Evolutionary conservation across 2,329 filamentous ascomycete species (phyloP).

Genomic region (Cercospora janseana): DNA sequence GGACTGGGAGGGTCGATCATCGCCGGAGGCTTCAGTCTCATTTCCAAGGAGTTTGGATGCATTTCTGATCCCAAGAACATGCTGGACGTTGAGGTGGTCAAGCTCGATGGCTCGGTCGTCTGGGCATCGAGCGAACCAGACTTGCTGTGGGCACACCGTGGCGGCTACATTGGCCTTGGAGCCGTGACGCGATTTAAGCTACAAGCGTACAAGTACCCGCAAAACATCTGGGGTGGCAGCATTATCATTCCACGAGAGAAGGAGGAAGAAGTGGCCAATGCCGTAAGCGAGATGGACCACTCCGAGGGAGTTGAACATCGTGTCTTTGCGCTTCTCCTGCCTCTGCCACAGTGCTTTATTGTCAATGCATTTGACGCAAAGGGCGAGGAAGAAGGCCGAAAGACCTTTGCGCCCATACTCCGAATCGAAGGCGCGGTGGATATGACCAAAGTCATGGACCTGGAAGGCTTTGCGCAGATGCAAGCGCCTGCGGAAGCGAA

Average conservation of each 20-base stretch:
- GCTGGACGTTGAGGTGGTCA: conserved; percentile 11
- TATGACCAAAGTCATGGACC: background rate
- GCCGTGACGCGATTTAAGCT: conserved; percentile 8
- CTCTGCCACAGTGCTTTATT: background rate
- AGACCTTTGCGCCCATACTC: conserved; percentile 5
- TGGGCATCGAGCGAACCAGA: conserved; percentile 8
- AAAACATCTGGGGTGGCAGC: conserved; percentile 7
- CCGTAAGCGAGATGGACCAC: background rate
- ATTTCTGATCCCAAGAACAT: conserved; percentile 12
- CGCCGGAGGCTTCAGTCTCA: conserved; percentile 9
- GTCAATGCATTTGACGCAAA: conserved; percentile 6
- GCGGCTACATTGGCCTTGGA: conserved; percentile 3
- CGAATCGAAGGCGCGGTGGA: conserved; percentile 1
- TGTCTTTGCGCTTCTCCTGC: conserved; percentile 5
- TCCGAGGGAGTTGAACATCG: background rate
- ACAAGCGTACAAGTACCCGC: conserved; percentile 5
- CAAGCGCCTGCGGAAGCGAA: conserved; percentile 1
- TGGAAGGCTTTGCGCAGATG: conserved; percentile 5
- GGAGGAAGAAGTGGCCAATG: background rate
- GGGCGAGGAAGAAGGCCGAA: conserved; percentile 4
- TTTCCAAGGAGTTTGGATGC: conserved; percentile 11
- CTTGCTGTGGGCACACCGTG: conserved; percentile 5
- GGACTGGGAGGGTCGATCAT: conserved; percentile 6
- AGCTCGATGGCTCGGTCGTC: conserved; percentile 11
- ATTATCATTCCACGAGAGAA: conserved; percentile 5